Evolutionary conservation across 2,329 filamentous ascomycete genomes (phyloP), one percentile per base, ranked within the genome.

Genomic region (Pseudocercospora ulei): DNA sequence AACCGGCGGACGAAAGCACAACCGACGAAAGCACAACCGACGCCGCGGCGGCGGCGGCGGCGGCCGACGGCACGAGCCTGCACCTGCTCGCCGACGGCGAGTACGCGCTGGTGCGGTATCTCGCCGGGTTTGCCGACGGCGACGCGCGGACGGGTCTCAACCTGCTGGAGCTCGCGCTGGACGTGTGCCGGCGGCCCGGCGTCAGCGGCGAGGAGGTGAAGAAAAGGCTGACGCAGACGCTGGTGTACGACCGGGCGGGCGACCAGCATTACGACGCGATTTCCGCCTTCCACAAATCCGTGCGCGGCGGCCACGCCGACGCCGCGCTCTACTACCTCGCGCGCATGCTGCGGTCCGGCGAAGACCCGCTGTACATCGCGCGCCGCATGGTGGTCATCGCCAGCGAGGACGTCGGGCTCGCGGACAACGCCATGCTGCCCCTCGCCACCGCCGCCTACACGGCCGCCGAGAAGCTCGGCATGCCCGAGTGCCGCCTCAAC

Each of bases 211-310:
- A 80, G 4, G 74, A 77, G 42, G 76, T 98, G 57, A 94, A 94
- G 58, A 69, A 76, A 1, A 74, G 82, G 2, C 70, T 98, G 6
- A 96, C 88, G 2, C 87, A 87, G 58, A 96, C 88, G 0, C 69
- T 96, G 1, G 86, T 96, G 8, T 96, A 96, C 63, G 90, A 98
- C 62, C 78, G 90, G 38, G 83, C 82, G 0, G 88, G 90, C 36
- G 90, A 98, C 62, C 85, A 94, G 59, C 90, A 96, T 64, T 98
- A 96, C 66, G 88, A 98, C 58, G 90, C 83, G 37, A 96, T 98
- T 55, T 93, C 84, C 1, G 90, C 90, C 18, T 90, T 96, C 54
- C 90, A 96, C 71, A 98, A 98, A 56, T 86, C 86, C 2, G 79
- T 96, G 6, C 81, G 90, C 29, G 90, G 90, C 25, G 81, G 77